Evolutionary conservation across 2,329 filamentous ascomycete species (phyloP).

Genomic region (Aureobasidium lini): DNA sequence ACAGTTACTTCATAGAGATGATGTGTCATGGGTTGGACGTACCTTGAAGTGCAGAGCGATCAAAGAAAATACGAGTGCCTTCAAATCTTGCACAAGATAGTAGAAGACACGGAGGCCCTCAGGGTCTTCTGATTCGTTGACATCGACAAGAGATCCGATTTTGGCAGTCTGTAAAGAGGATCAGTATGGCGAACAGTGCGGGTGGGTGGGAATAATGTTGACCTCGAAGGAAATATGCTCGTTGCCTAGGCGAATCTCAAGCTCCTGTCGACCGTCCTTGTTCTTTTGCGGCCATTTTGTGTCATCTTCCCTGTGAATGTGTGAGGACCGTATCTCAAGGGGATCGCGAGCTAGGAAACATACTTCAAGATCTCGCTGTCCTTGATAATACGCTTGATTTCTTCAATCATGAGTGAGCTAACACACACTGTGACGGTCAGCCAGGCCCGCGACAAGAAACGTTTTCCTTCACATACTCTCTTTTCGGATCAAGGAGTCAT

Average conservation of each 20-base stretch:
- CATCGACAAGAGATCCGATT: slow-evolving; percentile 93
- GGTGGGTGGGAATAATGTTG: slow-evolving; percentile 22
- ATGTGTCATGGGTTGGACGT: neutral
- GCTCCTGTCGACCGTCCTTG: slow-evolving; percentile 93
- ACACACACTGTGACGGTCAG: slow-evolving; percentile 68
- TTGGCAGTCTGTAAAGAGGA: slow-evolving; percentile 69
- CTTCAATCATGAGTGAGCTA: slow-evolving; percentile 78
- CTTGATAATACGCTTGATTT: slow-evolving; percentile 96
- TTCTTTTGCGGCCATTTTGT: slow-evolving; percentile 99
- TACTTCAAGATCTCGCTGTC: slow-evolving; percentile 97
- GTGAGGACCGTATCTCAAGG: neutral
- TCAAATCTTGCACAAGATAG: slow-evolving; percentile 95
- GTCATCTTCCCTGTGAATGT: slow-evolving; percentile 73
- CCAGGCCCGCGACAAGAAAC: neutral
- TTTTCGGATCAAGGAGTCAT: slow-evolving; percentile 97
- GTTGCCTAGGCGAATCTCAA: slow-evolving; percentile 87
- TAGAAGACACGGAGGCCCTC: slow-evolving; percentile 97
- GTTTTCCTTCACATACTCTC: slow-evolving; percentile 62
- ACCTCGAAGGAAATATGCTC: slow-evolving; percentile 99
- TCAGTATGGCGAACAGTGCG: slow-evolving; percentile 19
- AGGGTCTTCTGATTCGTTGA: slow-evolving; percentile 90
- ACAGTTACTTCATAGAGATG: no score
- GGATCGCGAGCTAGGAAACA: slow-evolving; percentile 19
- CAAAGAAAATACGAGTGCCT: slow-evolving; percentile 91
- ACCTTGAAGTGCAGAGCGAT: slow-evolving; percentile 97